These are phyloP conservation scores for Yamadazyma endophytica DNA, from an alignment of 805 yeast genomes.

Conservation along the genomic window DNA sequence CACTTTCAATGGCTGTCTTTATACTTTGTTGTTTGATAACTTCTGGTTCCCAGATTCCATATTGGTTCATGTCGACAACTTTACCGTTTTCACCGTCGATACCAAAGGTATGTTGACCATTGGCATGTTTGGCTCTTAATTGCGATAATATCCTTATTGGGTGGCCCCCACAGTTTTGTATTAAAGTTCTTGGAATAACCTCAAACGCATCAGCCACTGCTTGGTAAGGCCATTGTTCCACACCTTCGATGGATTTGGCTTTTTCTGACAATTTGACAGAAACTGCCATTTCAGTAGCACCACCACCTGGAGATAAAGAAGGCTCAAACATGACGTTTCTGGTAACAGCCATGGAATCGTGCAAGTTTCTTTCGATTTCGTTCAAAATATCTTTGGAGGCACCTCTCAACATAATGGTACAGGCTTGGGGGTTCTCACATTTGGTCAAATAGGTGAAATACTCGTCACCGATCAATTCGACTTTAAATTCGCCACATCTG, in stretches of 20 bases:
- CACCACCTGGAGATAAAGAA: slow-evolving; percentile 95
- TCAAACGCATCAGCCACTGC: slow-evolving; percentile 99
- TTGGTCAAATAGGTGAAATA: slow-evolving; percentile 82
- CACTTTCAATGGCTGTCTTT: slow-evolving; percentile 97
- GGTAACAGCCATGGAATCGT: slow-evolving; percentile 98
- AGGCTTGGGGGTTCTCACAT: slow-evolving; percentile 85
- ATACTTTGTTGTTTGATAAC: slow-evolving; percentile 95
- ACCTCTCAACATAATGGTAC: slow-evolving; percentile 90
- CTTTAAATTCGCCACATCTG: slow-evolving; percentile 84
- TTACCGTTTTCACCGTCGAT: slow-evolving; percentile 94
- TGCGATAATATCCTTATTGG: slow-evolving; percentile 87
- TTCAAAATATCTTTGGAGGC: slow-evolving; percentile 95
- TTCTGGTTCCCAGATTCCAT: slow-evolving; percentile 99
- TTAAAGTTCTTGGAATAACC: slow-evolving; percentile 94
- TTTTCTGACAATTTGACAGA: slow-evolving; percentile 81
- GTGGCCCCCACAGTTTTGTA: slow-evolving; percentile 97
- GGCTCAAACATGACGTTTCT: slow-evolving; percentile 95
- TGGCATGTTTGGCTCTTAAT: slow-evolving; percentile 93
- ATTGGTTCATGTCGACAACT: slow-evolving; percentile 90
- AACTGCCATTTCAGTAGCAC: slow-evolving; percentile 99
- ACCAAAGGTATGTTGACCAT: slow-evolving; percentile 82
- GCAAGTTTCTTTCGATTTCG: slow-evolving; percentile 94
- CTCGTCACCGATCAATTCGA: slow-evolving; percentile 95
- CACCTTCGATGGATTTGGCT: slow-evolving; percentile 90
- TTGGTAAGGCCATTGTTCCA: slow-evolving; percentile 97